phyloP scores from a whole-genome alignment of 2,329 filamentous ascomycete genomes.

The Clathrospora elynae region DNA sequence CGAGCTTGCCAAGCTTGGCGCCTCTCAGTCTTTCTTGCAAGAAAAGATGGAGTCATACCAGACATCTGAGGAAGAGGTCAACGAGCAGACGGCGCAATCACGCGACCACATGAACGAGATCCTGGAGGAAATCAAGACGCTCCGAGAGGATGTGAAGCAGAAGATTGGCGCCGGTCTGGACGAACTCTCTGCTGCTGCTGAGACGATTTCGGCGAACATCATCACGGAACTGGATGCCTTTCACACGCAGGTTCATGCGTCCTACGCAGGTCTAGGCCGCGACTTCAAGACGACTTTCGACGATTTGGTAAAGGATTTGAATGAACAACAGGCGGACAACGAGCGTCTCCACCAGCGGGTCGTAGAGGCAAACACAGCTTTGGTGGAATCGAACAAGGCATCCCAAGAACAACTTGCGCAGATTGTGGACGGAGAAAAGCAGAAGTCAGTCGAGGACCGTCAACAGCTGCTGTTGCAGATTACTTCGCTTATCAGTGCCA shows the following conservation, averaged over 20 bases:
- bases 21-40: conserved; percentile 72
- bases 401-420: conserved; percentile 70
- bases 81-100: conserved; percentile 69
- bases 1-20: conserved; percentile 73
- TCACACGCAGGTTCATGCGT: conserved; percentile 78
- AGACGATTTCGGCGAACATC: conserved; percentile 87
- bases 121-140: conserved; percentile 86
- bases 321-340: conserved; percentile 76
- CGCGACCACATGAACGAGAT: conserved; percentile 89
- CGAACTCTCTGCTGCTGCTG: conserved; percentile 80
- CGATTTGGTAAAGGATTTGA: conserved; percentile 74
- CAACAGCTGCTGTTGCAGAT: conserved; percentile 77
- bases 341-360: conserved; percentile 74
- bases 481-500: conserved; percentile 73
- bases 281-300: conserved; percentile 90
- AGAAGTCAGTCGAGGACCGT: conserved; percentile 73
- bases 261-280: conserved; percentile 80
- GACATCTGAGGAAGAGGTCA: conserved; percentile 69
- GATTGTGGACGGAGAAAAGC: conserved; percentile 75
- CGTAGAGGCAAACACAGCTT: conserved; percentile 68
- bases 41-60: conserved; percentile 71
- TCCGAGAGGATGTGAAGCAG: conserved; percentile 85
- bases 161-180: conserved; percentile 84
- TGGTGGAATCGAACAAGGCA: conserved; percentile 69
- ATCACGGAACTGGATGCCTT: conserved; percentile 84